phyloP scores from a whole-genome alignment of 202 grass and related monocot genomes.

The Zoysia matrella region DNA sequence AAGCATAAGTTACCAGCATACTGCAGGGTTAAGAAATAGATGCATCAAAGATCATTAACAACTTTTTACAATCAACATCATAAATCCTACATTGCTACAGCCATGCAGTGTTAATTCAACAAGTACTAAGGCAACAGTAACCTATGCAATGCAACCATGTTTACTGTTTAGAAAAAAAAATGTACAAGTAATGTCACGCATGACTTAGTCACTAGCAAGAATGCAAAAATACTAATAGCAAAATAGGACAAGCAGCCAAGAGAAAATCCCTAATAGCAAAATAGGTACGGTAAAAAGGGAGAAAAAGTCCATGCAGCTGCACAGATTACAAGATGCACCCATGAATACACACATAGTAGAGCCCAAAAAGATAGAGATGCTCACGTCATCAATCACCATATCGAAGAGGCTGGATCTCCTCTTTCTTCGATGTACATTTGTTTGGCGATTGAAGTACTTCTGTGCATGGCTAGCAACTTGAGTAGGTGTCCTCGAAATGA shows the following conservation, averaged over 20 bases:
- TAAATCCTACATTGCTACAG: background rate
- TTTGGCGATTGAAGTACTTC: constrained; percentile 72
- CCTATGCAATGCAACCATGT: too few species aligned
- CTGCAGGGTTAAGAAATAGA: background rate
- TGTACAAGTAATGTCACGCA: too few species aligned
- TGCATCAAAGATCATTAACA: background rate
- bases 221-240: constrained; percentile 8
- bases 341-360: background rate
- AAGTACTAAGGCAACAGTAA: background rate
- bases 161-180: too few species aligned
- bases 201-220: background rate
- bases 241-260: constrained; percentile 6
- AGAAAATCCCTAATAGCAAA: background rate
- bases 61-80: background rate
- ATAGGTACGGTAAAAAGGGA: background rate
- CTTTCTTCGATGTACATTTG: constrained; percentile 57
- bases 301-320: background rate
- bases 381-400: constrained; percentile 58
- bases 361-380: background rate
- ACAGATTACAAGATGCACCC: background rate
- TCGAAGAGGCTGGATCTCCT: constrained; percentile 74
- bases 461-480: constrained; percentile 79
- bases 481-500: constrained; percentile 65
- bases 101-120: too few species aligned
- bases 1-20: too few species aligned